A percentile compares a stretch with the other conserved stretches of the same genome.
Evolutionary conservation across 371 early-diverging fungal genomes (phyloP).

Genomic region (Apophysomyces elegans): DNA sequence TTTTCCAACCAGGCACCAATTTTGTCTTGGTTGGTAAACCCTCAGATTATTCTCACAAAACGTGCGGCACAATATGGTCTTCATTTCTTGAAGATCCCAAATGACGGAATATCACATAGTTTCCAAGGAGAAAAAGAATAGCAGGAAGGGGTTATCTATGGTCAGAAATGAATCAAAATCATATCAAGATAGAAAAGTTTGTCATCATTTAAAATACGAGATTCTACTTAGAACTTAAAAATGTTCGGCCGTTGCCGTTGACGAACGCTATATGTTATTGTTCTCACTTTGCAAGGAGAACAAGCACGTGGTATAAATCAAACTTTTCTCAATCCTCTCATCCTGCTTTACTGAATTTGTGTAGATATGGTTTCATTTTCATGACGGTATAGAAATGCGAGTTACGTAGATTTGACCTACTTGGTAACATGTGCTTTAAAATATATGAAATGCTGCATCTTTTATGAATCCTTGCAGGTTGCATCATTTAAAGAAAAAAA

Average conservation of each 20-base stretch:
- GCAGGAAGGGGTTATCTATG: neutral
- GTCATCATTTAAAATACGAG: neutral
- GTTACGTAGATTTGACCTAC: neutral
- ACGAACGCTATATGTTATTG: slow-evolving; percentile 8
- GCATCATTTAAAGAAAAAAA: slow-evolving; percentile 7
- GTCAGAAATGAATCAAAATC: neutral
- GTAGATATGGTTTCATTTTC: neutral
- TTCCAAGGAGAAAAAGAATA: slow-evolving; percentile 7
- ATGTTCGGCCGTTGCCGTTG: slow-evolving; percentile 7
- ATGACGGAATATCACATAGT: neutral
- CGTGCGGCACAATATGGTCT: neutral
- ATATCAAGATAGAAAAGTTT: neutral
- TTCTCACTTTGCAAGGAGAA: slow-evolving; percentile 7
- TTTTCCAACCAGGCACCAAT: too few relatives aligned
- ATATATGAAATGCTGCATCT: slow-evolving; percentile 11
- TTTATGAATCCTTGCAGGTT: slow-evolving; percentile 10
- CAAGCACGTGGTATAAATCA: slow-evolving; percentile 6
- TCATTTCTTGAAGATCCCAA: neutral
- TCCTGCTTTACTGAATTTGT: neutral
- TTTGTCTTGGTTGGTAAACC: too few relatives aligned
- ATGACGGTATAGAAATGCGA: neutral
- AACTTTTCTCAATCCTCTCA: neutral
- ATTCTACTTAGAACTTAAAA: neutral
- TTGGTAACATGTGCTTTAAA: slow-evolving; percentile 6
- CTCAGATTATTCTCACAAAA: too few relatives aligned